Percentiles rank a stretch among this genome's conserved stretches.
phyloP scores from a whole-genome alignment of 768 basidiomycete species.

The Scleroderma citrinum region DNA sequence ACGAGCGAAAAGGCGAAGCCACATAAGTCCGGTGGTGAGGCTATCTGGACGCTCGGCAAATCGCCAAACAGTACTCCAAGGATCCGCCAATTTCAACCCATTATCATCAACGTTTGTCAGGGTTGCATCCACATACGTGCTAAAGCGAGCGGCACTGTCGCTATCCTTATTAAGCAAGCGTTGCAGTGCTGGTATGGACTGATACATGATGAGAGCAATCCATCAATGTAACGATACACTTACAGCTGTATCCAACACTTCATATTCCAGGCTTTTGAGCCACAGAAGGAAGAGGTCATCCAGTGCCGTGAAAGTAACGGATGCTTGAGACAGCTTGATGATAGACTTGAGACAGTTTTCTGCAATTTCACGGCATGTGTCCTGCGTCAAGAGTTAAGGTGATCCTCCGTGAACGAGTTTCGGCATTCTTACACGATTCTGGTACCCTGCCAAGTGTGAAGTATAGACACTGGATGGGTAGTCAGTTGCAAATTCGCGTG shows the following conservation, averaged over 20 bases:
- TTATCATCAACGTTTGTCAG: constrained; percentile 24
- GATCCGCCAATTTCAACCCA: constrained; percentile 36
- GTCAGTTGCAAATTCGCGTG: constrained; percentile 37
- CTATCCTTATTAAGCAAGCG: constrained; percentile 53
- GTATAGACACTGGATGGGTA: neutral
- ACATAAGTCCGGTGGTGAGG: constrained; percentile 44
- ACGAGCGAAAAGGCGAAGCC: constrained; percentile 55
- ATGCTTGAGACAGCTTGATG: constrained; percentile 46
- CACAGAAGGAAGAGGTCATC: constrained; percentile 55
- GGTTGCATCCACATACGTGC: constrained; percentile 29
- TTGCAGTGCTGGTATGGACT: constrained; percentile 51
- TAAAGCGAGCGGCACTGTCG: constrained; percentile 38
- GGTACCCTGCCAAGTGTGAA: neutral
- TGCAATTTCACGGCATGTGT: constrained; percentile 14
- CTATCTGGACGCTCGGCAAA: constrained; percentile 37
- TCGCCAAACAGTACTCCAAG: constrained; percentile 46
- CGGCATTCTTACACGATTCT: neutral
- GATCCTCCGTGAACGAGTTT: neutral
- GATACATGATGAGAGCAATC: neutral
- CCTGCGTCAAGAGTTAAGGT: neutral
- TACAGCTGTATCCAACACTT: constrained; percentile 36
- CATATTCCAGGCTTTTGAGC: constrained; percentile 42
- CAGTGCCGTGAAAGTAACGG: constrained; percentile 50
- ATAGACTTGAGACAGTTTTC: constrained; percentile 47
- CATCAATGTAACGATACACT: constrained; percentile 1